A percentile compares a stretch with the other conserved stretches of the same genome.
phyloP scores from a whole-genome alignment of 176 grass and related monocot species.

The Thinopyrum elongatum region DNA sequence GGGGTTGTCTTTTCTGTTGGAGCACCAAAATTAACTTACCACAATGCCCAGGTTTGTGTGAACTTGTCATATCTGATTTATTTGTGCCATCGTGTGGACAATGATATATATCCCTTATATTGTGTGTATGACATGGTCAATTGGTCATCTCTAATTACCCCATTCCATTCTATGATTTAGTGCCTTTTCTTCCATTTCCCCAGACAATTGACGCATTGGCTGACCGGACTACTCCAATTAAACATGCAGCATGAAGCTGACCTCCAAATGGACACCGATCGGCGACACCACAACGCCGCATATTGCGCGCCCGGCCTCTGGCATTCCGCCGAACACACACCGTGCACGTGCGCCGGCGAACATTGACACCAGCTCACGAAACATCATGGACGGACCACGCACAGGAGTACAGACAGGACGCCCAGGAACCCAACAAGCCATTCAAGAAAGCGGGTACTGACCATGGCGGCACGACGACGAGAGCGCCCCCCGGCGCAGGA shows the following conservation, averaged over 20 bases:
- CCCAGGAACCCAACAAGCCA: not conserved
- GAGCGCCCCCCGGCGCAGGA: constrained; percentile 32
- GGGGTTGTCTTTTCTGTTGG: too few relatives aligned
- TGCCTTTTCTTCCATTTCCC: not conserved
- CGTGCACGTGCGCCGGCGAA: not conserved
- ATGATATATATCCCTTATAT: too few relatives aligned
- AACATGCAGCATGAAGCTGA: not conserved
- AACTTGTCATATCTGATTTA: too few relatives aligned
- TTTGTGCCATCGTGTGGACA: too few relatives aligned
- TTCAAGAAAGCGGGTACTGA: constrained; percentile 9
- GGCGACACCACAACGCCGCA: not conserved
- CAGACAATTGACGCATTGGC: not conserved
- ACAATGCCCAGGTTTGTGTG: too few relatives aligned
- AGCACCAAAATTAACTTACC: too few relatives aligned
- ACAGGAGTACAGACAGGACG: not conserved
- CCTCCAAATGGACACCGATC: not conserved
- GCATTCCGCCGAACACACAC: constrained; percentile 38
- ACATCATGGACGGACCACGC: not conserved
- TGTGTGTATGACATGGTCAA: too few relatives aligned
- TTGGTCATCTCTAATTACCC: too few relatives aligned
- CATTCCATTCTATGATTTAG: too few relatives aligned
- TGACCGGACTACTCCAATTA: not conserved
- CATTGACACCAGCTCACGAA: not conserved
- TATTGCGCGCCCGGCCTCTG: not conserved
- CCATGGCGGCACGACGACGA: constrained; percentile 2